Evolutionary conservation across 2,329 filamentous ascomycete species (phyloP).

Genomic region (Penicillium sp.): DNA sequence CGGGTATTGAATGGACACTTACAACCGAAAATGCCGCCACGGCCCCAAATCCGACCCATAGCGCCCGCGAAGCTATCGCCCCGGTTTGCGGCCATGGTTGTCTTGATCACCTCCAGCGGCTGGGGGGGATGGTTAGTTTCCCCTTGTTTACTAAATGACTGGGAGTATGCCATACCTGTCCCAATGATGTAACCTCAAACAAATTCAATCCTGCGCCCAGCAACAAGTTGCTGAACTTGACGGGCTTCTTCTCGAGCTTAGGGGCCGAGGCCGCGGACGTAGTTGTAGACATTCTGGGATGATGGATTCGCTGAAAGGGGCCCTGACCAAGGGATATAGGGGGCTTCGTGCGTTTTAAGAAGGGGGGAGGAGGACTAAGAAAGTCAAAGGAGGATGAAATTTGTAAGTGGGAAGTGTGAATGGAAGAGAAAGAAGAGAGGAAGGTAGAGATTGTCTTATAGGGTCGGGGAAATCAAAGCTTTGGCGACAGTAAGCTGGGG

Average conservation of each 20-base stretch:
- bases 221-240: constrained; percentile 99
- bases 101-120: constrained; percentile 98
- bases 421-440: constrained; percentile 20
- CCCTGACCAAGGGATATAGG: constrained; percentile 97
- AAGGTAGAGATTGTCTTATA: constrained; percentile 25
- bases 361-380: constrained; percentile 20
- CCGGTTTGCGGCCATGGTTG: constrained; percentile 97
- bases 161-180: constrained; percentile 54
- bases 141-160: not conserved
- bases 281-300: constrained; percentile 58
- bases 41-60: constrained; percentile 84
- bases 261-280: constrained; percentile 53
- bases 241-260: constrained; percentile 93
- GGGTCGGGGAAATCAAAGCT: constrained; percentile 12
- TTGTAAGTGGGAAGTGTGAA: constrained; percentile 14
- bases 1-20: constrained; percentile 44
- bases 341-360: constrained; percentile 73
- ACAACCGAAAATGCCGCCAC: constrained; percentile 94
- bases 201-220: constrained; percentile 91
- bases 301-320: constrained; percentile 59
- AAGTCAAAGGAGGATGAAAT: constrained; percentile 13
- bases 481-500: constrained; percentile 15
- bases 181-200: constrained; percentile 78
- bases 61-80: constrained; percentile 80
- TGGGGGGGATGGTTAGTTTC: constrained; percentile 47